Percentiles rank a stretch among this genome's conserved stretches.
Evolutionary conservation across 306 rosid genomes (phyloP).

Genomic region (Senna siamea): DNA sequence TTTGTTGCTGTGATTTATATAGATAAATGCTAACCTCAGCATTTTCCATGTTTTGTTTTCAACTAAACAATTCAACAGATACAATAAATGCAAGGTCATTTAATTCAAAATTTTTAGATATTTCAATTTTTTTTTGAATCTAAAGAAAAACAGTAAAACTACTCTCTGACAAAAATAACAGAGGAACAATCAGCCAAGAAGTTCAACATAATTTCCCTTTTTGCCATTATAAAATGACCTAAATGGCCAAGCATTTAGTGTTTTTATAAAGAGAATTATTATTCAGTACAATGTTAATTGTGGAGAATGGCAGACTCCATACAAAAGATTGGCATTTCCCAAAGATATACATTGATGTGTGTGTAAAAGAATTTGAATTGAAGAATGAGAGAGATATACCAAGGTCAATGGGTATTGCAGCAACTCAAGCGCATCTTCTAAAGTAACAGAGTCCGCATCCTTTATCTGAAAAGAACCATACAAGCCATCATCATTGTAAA

Average conservation of each 20-base stretch:
- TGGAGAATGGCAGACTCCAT: not conserved
- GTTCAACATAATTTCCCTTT: too few species aligned
- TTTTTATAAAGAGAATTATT: not conserved
- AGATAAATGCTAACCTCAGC: conserved; percentile 1
- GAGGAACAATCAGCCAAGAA: too few species aligned
- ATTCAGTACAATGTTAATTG: not conserved
- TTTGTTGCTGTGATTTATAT: not conserved
- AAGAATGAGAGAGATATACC: conserved; percentile 57
- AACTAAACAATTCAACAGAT: too few species aligned
- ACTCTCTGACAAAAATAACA: too few species aligned
- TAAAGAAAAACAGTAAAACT: too few species aligned
- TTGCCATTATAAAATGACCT: not conserved
- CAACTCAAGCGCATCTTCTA: conserved; percentile 69
- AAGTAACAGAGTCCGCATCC: conserved; percentile 63
- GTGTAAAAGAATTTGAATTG: not conserved
- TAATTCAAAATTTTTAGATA: not conserved
- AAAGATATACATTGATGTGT: not conserved
- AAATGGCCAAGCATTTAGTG: not conserved
- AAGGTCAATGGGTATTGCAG: conserved; percentile 80
- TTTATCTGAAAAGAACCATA: conserved; percentile 66
- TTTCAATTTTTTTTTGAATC: too few species aligned
- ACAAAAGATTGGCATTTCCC: not conserved
- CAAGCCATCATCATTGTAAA: conserved; percentile 12
- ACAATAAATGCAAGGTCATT: not conserved
- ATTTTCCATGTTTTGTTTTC: too few species aligned